Percentiles rank a stretch among this genome's conserved stretches.
Evolutionary conservation across 169 alveolate genomes (phyloP).

Genomic region (Cardiosporidium cionae): DNA sequence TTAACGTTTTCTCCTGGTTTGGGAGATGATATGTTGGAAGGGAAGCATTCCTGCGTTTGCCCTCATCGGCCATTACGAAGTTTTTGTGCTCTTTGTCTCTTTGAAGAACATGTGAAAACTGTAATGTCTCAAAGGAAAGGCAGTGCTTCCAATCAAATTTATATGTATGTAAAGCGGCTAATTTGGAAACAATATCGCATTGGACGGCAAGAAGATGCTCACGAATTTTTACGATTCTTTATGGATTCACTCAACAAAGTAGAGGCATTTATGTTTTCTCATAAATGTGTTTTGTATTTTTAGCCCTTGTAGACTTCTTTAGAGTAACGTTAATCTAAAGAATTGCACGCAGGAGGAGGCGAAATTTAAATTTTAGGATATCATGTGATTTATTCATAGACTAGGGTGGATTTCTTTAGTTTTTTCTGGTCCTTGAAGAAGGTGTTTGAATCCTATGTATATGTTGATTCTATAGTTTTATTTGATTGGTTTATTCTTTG

Average conservation of each 20-base stretch:
- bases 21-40: background rate
- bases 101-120: conserved; percentile 43
- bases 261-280: conserved; percentile 10
- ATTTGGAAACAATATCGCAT: conserved; percentile 39
- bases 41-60: background rate
- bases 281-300: too few relatives aligned
- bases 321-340: too few relatives aligned
- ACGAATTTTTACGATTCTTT: conserved; percentile 44
- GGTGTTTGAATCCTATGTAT: too few relatives aligned
- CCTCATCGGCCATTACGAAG: background rate
- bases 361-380: too few relatives aligned
- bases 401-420: too few relatives aligned
- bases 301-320: too few relatives aligned
- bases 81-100: conserved; percentile 44
- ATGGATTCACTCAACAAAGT: conserved; percentile 45
- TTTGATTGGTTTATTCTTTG: too few relatives aligned
- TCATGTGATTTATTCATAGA: too few relatives aligned
- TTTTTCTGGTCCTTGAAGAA: too few relatives aligned
- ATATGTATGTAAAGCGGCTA: conserved; percentile 33
- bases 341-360: too few relatives aligned
- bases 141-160: conserved; percentile 12
- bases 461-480: too few relatives aligned
- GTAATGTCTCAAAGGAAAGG: conserved; percentile 19
- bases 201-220: conserved; percentile 53
- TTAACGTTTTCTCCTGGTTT: background rate